Percentiles rank a stretch among this genome's conserved stretches.
Evolutionary conservation across 1,284 basidiomycete genomes (phyloP).

Genomic region (Rhodotorula sp.): DNA sequence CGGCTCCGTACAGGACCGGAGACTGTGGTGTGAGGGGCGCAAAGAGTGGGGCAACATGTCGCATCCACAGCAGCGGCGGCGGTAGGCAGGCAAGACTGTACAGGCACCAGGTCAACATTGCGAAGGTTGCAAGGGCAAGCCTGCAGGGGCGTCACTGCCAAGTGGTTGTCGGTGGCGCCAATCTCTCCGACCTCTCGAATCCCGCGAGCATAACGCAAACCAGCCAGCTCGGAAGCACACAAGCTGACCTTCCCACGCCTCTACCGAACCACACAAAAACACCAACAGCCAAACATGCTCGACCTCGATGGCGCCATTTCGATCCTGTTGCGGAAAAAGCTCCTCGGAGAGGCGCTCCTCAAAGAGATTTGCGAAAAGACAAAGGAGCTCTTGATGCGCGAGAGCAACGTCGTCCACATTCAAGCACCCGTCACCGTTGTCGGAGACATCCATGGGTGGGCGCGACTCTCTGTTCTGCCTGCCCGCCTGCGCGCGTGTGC

Average conservation of each 20-base stretch:
- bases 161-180: too few relatives aligned
- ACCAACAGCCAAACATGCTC: conserved; percentile 9
- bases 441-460: conserved; percentile 97
- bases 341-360: conserved; percentile 84
- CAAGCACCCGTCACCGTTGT: conserved; percentile 98
- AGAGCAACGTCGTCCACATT: conserved; percentile 98
- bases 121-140: too few relatives aligned
- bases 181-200: background rate
- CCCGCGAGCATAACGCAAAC: background rate
- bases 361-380: conserved; percentile 98
- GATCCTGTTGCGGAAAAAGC: conserved; percentile 83
- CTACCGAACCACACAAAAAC: too few relatives aligned
- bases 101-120: too few relatives aligned
- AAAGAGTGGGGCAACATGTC: too few relatives aligned
- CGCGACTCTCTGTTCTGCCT: conserved; percentile 22
- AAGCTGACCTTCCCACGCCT: background rate
- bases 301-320: conserved; percentile 55
- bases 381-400: conserved; percentile 96
- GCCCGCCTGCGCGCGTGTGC: background rate
- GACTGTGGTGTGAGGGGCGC: too few relatives aligned
- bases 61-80: too few relatives aligned
- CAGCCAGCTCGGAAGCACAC: background rate
- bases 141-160: too few relatives aligned
- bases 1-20: too few relatives aligned
- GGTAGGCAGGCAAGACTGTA: too few relatives aligned